A percentile compares a stretch with the other conserved stretches of the same genome.
These are phyloP conservation scores for Hippophae rhamnoides DNA, from an alignment of 306 rosid genomes.

Conservation along the genomic window DNA sequence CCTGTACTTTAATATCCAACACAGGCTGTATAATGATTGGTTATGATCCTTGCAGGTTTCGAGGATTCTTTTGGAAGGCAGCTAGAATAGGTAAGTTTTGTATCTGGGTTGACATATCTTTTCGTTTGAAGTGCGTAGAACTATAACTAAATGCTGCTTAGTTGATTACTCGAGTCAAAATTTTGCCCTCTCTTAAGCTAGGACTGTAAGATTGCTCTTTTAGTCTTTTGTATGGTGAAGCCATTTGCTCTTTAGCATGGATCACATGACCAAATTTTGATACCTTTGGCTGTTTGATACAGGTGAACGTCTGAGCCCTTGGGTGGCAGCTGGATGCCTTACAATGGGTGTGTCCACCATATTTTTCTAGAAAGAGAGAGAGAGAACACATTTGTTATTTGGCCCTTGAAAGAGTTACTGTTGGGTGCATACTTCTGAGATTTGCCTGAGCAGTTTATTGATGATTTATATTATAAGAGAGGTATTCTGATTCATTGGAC, in stretches of 20 bases:
- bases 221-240: neutral
- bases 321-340: constrained; percentile 34
- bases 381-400: neutral
- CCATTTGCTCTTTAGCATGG: neutral
- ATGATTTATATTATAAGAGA: too few relatives aligned
- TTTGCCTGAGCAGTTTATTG: too few relatives aligned
- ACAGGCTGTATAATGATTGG: constrained; percentile 1
- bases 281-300: constrained; percentile 5
- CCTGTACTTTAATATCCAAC: neutral
- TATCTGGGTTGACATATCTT: neutral
- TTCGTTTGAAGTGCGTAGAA: neutral
- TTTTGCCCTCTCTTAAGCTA: too few relatives aligned
- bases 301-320: constrained; percentile 37
- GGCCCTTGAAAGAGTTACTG: too few relatives aligned
- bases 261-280: neutral
- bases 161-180: too few relatives aligned
- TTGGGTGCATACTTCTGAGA: too few relatives aligned
- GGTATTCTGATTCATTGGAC: neutral
- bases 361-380: constrained; percentile 15
- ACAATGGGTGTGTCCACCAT: constrained; percentile 27
- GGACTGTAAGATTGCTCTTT: neutral
- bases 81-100: constrained; percentile 27
- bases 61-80: constrained; percentile 33
- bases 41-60: constrained; percentile 22
- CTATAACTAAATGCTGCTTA: neutral